Conservation (phyloP, 768 basidiomycete species). For the Suillus luteus region DNA sequence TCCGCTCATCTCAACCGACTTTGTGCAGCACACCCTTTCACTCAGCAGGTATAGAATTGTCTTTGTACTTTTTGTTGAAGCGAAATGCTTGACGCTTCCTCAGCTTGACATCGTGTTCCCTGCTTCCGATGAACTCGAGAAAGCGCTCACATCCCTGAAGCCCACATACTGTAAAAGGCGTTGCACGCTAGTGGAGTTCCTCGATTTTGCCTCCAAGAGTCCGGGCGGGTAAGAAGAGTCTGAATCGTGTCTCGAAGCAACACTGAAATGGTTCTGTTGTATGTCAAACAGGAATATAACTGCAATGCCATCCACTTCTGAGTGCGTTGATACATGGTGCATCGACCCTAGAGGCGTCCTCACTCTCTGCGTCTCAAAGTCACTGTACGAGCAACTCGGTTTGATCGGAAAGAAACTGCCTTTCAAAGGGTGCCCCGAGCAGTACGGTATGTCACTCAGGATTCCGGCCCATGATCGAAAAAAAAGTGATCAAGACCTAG, state of each 20-base stretch:
- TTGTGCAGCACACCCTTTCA: slow-evolving; percentile 49
- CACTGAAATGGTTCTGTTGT: slow-evolving; percentile 3
- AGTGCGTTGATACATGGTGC: slow-evolving; percentile 65
- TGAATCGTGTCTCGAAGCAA: background rate
- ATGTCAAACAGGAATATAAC: slow-evolving; percentile 36
- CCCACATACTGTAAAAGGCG: slow-evolving; percentile 48
- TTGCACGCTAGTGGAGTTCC: slow-evolving; percentile 46
- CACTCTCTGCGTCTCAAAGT: slow-evolving; percentile 55
- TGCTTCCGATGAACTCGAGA: slow-evolving; percentile 40
- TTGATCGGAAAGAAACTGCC: slow-evolving; percentile 56
- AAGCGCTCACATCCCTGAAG: slow-evolving; percentile 41
- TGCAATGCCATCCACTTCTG: slow-evolving; percentile 33
- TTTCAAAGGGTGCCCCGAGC: slow-evolving; percentile 50
- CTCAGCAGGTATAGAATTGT: slow-evolving; percentile 47
- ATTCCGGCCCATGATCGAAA: background rate
- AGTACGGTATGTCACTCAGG: slow-evolving; percentile 44
- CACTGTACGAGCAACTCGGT: slow-evolving; percentile 62
- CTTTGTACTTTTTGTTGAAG: slow-evolving; percentile 1
- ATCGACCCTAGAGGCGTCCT: slow-evolving; percentile 63
- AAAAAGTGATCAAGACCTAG: slow-evolving; percentile 18
- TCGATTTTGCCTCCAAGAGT: slow-evolving; percentile 37
- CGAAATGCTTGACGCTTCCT: background rate
- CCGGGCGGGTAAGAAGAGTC: slow-evolving; percentile 30
- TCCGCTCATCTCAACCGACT: slow-evolving; percentile 36
- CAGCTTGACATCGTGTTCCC: slow-evolving; percentile 70